A percentile compares a stretch with the other conserved stretches of the same genome.
These are phyloP conservation scores for Ceratocystiopsis brevicomis DNA, from an alignment of 2,329 filamentous ascomycete species.

Conservation along the genomic window DNA sequence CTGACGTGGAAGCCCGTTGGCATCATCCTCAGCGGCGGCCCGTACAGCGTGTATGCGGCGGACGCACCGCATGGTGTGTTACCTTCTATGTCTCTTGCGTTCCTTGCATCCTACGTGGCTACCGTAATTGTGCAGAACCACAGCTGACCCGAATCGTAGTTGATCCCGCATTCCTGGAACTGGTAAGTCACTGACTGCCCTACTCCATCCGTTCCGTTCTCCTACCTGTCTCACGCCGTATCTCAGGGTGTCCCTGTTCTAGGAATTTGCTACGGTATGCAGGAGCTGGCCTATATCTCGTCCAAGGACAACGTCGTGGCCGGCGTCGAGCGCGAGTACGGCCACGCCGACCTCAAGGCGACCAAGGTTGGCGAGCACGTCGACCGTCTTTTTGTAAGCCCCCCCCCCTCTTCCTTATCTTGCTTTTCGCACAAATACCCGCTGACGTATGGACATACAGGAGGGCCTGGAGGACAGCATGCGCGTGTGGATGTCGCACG, in stretches of 20 bases:
- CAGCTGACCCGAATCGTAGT: constrained; percentile 28
- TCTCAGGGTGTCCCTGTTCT: constrained; percentile 14
- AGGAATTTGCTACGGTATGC: constrained; percentile 12
- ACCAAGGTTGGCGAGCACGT: constrained; percentile 41
- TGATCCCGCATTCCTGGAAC: constrained; percentile 31
- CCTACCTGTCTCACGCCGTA: too few relatives aligned
- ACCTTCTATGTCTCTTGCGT: background rate
- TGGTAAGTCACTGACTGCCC: too few relatives aligned
- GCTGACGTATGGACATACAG: too few relatives aligned
- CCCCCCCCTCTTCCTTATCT: too few relatives aligned
- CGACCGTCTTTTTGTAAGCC: constrained; percentile 51
- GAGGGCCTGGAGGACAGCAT: constrained; percentile 47
- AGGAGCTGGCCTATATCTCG: constrained; percentile 8
- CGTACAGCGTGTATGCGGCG: constrained; percentile 18
- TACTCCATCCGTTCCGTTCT: too few relatives aligned
- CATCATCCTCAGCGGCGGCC: constrained; percentile 42
- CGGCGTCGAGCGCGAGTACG: constrained; percentile 51
- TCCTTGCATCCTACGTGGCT: too few relatives aligned
- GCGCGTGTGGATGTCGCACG: constrained; percentile 71
- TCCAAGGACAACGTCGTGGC: constrained; percentile 40
- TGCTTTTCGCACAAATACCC: too few relatives aligned
- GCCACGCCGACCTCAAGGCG: constrained; percentile 47
- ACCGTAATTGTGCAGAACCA: background rate
- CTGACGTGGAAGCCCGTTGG: constrained; percentile 66
- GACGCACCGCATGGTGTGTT: constrained; percentile 14